These are phyloP conservation scores for Dryas octopetala DNA, from an alignment of 306 rosid genomes.

Conservation along the genomic window DNA sequence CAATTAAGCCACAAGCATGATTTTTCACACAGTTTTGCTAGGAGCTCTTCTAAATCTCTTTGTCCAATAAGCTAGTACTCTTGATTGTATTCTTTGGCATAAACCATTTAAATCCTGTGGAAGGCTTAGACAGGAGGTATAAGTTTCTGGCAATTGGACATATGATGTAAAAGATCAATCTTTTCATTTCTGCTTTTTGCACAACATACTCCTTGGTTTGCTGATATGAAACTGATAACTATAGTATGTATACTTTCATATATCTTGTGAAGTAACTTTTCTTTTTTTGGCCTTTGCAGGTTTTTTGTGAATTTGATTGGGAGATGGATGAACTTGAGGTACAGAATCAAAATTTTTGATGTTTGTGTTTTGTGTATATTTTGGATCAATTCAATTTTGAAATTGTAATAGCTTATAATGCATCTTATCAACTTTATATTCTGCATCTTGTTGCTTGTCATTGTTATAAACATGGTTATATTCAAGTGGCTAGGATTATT, in stretches of 20 bases:
- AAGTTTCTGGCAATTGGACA: not conserved
- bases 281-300: conserved; percentile 40
- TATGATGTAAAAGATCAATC: not conserved
- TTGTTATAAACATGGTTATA: not conserved
- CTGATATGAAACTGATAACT: not conserved
- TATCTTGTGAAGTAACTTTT: conserved; percentile 15
- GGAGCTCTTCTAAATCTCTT: not conserved
- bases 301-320: conserved; percentile 89
- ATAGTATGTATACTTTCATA: not conserved
- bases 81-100: not conserved
- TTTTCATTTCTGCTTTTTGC: not conserved
- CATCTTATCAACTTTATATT: not conserved
- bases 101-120: not conserved
- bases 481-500: not conserved
- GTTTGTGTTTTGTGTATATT: conserved; percentile 15
- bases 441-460: not conserved
- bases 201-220: not conserved
- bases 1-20: too few relatives aligned
- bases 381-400: conserved; percentile 15
- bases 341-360: conserved; percentile 17
- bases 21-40: too few relatives aligned
- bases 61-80: not conserved
- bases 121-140: not conserved
- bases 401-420: not conserved
- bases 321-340: conserved; percentile 86